These are phyloP conservation scores for Candida tropicalis DNA, from an alignment of 1,139 yeast species.

Conservation along the genomic window DNA sequence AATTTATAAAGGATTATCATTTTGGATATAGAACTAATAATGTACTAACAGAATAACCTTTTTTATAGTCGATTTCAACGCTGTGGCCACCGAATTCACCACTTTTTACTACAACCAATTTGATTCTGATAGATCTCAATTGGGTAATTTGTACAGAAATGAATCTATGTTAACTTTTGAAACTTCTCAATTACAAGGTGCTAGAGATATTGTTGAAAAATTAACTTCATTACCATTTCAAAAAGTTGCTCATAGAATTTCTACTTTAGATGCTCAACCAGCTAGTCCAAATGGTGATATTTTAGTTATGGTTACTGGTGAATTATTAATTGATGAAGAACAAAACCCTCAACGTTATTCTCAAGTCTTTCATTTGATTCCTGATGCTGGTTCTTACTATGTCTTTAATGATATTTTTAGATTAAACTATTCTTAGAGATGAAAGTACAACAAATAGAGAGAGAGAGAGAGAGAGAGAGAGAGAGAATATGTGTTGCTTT, in stretches of 20 bases:
- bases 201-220: slow-evolving; percentile 89
- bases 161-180: slow-evolving; percentile 98
- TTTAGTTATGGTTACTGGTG: slow-evolving; percentile 97
- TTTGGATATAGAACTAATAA: neutral
- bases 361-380: slow-evolving; percentile 95
- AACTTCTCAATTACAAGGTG: slow-evolving; percentile 92
- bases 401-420: slow-evolving; percentile 97
- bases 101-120: slow-evolving; percentile 94
- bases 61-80: slow-evolving; percentile 63
- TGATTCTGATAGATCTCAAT: slow-evolving; percentile 88
- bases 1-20: too few species aligned
- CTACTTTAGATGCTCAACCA: slow-evolving; percentile 97
- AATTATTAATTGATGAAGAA: slow-evolving; percentile 89
- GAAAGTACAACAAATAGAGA: neutral
- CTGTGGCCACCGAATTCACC: slow-evolving; percentile 81
- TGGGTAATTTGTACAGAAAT: slow-evolving; percentile 93
- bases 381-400: slow-evolving; percentile 87
- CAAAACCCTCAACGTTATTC: slow-evolving; percentile 94
- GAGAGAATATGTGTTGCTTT: too few species aligned
- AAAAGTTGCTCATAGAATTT: slow-evolving; percentile 89
- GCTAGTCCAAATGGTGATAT: slow-evolving; percentile 94
- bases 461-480: too few species aligned
- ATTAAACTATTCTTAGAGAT: slow-evolving; percentile 65
- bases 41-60: slow-evolving; percentile 18
- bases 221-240: slow-evolving; percentile 84